Evolutionary conservation across 2,329 filamentous ascomycete genomes (phyloP), one percentile per base, ranked within the genome.

Genomic region (Epichloe gansuensis): DNA sequence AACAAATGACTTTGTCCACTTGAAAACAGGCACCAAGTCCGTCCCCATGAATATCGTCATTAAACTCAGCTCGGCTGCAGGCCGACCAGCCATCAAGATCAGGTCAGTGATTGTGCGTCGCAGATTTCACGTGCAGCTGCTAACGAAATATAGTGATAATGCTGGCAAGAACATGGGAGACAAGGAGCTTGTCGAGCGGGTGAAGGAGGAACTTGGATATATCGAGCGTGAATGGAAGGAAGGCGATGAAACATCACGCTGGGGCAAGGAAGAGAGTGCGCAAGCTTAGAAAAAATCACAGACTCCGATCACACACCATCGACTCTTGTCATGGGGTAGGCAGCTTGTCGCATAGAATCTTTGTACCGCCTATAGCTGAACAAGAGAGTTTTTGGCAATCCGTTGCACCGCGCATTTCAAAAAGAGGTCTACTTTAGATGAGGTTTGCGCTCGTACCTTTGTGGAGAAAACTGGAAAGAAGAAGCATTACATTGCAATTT

Each of bases 1-100:
- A 61, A 98, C 93, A 4, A 96, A 98, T 63, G 93, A 98, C 67
- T 98, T 93, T 65, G 72, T 71, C n/a, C 80, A 85, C 57, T 71
- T 78, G 55, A 81, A 75, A 38, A 86, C 83, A 1, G 83, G 84
- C 40, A 81, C 82, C 59, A 97, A 96, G 69, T 96, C 90, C 0
- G 81, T 83, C 15, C 93, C 93, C 0, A 72, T 98, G 51, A 98
- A 98, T 63, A 98, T 98, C 61, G 93, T 98, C 59, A 96, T 98
- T 71, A 98, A 98, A 71, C 77, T 98, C 55, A 88, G 87, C 56
- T 89, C 87, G 9, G 93, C 89, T 0, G 80, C 75, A 13, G 90
- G 90, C 5, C 80, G 83, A 46, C 80, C 85, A 0, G 90, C 93
- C 2, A 82, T 98, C 63, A 98, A 98, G 74, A 87, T 98, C 59